Evolutionary conservation across 2,329 filamentous ascomycete genomes (phyloP), one percentile per base, ranked within the genome.

Genomic region (Stagonosporopsis vannaccii): DNA sequence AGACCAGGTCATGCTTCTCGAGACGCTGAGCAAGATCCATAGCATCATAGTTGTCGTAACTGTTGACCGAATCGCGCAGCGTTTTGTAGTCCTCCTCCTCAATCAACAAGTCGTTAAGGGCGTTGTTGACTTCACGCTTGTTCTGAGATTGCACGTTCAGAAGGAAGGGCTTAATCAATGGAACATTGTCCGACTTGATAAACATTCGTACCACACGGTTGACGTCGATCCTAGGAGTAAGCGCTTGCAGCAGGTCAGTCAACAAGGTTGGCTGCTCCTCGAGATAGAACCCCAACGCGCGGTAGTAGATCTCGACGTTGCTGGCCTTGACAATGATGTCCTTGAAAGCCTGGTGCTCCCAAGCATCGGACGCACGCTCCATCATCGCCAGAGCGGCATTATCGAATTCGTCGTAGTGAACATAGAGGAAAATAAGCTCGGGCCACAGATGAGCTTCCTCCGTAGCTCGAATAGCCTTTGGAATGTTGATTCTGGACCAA

Each of bases 71-170:
- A 78, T 99, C 95, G 49, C 92, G 90, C 25, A 99, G 85, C 15
- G 94, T 97, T 88, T 99, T 98, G 85, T 99, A 94, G 76, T 99
- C 96, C 75, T 99, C 96, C 78, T 99, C 95, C 78, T 99, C 95
- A 58, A 99, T 99, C 68, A 99, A 82, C 42, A 99, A 81, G 74
- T 99, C 95, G 75, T 99, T 97, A 79, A 99, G 97, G 23, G 95
- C 95, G 72, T 96, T 92, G 79, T 99, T 99, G 72, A 99, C 95
- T 47, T 91, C 91, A 65, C 92, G 91, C 88, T 99, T 99, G 84
- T 99, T 99, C 80, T 99, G 95, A 13, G 87, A 80, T 79, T 99
- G 95, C 23, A 99, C 96, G 68, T 92, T 97, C 56, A 99, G 86
- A 68, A 99, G 81, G 90, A 99, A 99, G 3, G 94, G 94, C 84